Evolutionary conservation across 305 asterid genomes (phyloP).

Genomic region (Fraxinus greggii): DNA sequence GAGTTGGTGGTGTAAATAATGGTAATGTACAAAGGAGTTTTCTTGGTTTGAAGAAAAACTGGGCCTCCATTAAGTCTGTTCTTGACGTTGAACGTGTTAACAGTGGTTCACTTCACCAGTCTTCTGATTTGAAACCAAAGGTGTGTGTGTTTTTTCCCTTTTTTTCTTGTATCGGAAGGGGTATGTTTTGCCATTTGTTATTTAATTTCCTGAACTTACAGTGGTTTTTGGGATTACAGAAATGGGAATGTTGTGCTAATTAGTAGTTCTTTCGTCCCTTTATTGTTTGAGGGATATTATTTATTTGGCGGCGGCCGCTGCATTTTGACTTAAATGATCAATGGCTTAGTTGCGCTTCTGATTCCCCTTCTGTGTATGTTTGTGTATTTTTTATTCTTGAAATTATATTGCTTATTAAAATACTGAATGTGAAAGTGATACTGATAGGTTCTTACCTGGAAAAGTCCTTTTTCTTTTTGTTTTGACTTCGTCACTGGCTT

Average conservation of each 20-base stretch:
- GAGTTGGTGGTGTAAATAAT: conserved; percentile 27
- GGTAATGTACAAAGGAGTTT: conserved; percentile 30
- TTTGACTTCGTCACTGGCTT: conserved; percentile 8
- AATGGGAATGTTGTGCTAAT: conserved; percentile 9
- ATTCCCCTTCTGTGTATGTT: background rate
- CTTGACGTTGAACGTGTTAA: conserved; percentile 47
- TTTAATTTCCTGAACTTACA: background rate
- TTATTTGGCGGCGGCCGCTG: background rate
- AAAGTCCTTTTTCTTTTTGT: background rate
- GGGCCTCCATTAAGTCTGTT: conserved; percentile 50
- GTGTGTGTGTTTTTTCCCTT: conserved; percentile 21
- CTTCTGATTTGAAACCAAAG: conserved; percentile 45
- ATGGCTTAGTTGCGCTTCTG: background rate
- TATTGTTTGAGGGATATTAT: background rate
- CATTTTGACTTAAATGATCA: background rate
- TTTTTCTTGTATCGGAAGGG: background rate
- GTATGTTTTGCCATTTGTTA: conserved; percentile 11
- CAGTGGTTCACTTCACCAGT: conserved; percentile 20
- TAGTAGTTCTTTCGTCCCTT: background rate
- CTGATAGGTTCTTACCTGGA: background rate
- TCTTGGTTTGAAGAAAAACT: conserved; percentile 29
- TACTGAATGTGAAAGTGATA: background rate
- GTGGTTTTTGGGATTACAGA: background rate
- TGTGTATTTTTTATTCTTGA: background rate
- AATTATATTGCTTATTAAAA: background rate